Conservation (phyloP, 345 rosid genomes). For the Fremontodendron californicum region DNA sequence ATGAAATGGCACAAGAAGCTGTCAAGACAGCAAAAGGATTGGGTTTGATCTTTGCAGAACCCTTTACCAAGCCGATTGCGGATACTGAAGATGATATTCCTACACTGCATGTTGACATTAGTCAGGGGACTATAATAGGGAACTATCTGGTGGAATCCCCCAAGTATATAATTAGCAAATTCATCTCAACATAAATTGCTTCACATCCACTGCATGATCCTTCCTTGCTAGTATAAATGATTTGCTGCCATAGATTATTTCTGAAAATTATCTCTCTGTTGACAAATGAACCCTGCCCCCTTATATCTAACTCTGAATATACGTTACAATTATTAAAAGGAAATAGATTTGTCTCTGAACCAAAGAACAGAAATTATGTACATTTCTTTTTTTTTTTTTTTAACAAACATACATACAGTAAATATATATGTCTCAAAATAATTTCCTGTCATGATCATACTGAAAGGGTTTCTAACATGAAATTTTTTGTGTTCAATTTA, state of each 20-base stretch:
- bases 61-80: constrained; percentile 42
- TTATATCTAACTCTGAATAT: no score
- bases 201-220: background rate
- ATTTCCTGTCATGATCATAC: background rate
- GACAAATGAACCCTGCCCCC: background rate
- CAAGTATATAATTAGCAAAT: constrained; percentile 33
- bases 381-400: background rate
- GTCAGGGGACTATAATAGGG: constrained; percentile 46
- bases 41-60: constrained; percentile 53
- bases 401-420: background rate
- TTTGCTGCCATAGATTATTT: no score
- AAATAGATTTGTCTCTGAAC: background rate
- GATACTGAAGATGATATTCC: constrained; percentile 53
- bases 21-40: constrained; percentile 41
- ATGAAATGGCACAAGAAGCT: constrained; percentile 50
- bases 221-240: no score
- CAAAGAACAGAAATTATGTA: background rate
- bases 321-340: background rate
- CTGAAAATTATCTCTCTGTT: background rate
- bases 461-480: constrained; percentile 5
- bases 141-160: constrained; percentile 37
- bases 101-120: constrained; percentile 46
- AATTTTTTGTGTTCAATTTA: constrained; percentile 22
- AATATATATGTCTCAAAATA: background rate
- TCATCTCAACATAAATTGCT: background rate